These are phyloP conservation scores for Populus trichocarpa DNA, from an alignment of 441 rosid species.

Conservation along the genomic window DNA sequence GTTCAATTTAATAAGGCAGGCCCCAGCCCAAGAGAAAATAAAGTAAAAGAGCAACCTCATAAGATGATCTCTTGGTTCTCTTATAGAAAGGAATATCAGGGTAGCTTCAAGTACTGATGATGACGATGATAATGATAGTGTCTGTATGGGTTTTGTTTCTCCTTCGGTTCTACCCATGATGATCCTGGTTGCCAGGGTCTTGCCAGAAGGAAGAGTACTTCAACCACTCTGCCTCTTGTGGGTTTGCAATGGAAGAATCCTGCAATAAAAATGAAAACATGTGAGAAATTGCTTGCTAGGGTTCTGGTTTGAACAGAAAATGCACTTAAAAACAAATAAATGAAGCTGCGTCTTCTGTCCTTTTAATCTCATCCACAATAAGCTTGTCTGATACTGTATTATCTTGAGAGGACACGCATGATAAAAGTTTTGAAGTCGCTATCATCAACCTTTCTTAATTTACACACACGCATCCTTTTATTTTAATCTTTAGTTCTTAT, in stretches of 20 bases:
- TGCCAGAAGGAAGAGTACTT: constrained; percentile 89
- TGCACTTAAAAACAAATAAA: constrained; percentile 28
- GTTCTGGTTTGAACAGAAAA: constrained; percentile 14
- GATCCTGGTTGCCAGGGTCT: constrained; percentile 94
- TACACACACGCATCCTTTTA: too few relatives aligned
- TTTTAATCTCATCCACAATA: constrained; percentile 23
- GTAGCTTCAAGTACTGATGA: constrained; percentile 29
- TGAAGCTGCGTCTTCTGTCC: constrained; percentile 49
- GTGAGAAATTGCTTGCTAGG: constrained; percentile 6
- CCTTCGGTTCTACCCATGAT: constrained; percentile 73
- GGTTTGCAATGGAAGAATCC: constrained; percentile 69
- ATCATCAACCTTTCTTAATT: constrained; percentile 25
- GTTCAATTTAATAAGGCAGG: constrained; percentile 36
- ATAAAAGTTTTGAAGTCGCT: constrained; percentile 36
- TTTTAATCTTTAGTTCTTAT: too few relatives aligned
- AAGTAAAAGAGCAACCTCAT: constrained; percentile 23
- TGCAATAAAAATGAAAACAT: constrained; percentile 37
- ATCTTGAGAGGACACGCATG: constrained; percentile 63
- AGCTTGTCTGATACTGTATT: constrained; percentile 35
- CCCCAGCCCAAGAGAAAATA: constrained; percentile 1
- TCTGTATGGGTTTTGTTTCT: constrained; percentile 16
- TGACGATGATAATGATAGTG: constrained; percentile 37
- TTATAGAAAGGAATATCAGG: constrained; percentile 32
- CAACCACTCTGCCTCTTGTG: constrained; percentile 83
- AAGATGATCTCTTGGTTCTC: constrained; percentile 22